Conservation (phyloP, 257 asterid genomes). For the Linderniella brevidens region DNA sequence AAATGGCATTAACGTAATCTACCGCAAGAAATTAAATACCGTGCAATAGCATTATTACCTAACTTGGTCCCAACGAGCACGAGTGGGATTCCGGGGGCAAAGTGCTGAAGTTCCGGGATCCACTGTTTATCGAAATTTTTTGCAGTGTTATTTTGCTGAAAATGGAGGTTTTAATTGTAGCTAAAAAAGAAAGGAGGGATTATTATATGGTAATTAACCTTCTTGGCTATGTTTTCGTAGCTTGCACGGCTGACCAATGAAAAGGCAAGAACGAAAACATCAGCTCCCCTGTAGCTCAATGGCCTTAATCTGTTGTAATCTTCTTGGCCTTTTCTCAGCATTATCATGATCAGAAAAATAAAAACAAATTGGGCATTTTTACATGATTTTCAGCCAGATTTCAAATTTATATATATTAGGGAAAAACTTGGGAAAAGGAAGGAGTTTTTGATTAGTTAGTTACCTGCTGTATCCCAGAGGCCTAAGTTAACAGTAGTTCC, state of each 20-base stretch:
- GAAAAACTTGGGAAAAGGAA: not conserved
- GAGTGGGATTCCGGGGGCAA: slow-evolving; percentile 56
- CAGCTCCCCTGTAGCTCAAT: slow-evolving; percentile 92
- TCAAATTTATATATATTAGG: too few relatives aligned
- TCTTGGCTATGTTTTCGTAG: slow-evolving; percentile 75
- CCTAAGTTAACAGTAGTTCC: slow-evolving; percentile 77
- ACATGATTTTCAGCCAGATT: too few relatives aligned
- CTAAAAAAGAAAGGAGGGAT: too few relatives aligned
- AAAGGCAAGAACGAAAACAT: slow-evolving; percentile 78
- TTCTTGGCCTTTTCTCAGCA: slow-evolving; percentile 50
- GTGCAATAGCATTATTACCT: slow-evolving; percentile 17
- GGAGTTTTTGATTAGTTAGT: not conserved
- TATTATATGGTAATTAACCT: slow-evolving; percentile 25
- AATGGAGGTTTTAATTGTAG: too few relatives aligned
- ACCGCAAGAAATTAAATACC: not conserved
- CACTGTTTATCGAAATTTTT: slow-evolving; percentile 31
- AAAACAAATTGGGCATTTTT: too few relatives aligned
- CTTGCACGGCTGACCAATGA: slow-evolving; percentile 93
- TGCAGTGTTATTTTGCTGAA: not conserved
- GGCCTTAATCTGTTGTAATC: slow-evolving; percentile 94
- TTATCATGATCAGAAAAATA: too few relatives aligned
- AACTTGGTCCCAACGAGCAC: slow-evolving; percentile 64
- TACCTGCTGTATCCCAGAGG: slow-evolving; percentile 85
- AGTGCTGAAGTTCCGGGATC: slow-evolving; percentile 80
- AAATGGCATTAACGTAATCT: not conserved